phyloP scores from a whole-genome alignment of 306 rosid genomes.

The Cyclanthera cordifolia region DNA sequence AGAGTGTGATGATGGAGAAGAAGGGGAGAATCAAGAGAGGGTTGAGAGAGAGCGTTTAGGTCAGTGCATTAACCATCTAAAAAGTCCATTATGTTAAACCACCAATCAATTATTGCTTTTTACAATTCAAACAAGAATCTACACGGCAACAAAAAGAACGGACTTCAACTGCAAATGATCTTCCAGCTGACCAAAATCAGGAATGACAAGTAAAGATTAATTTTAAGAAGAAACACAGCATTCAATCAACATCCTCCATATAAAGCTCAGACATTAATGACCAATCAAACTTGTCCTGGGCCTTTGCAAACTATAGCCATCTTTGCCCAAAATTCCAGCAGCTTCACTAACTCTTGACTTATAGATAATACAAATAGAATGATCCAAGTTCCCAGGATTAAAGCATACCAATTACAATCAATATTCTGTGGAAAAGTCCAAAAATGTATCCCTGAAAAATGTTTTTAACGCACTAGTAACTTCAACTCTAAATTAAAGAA shows the following conservation, averaged over 20 bases:
- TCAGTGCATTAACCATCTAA: no score
- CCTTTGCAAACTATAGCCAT: neutral
- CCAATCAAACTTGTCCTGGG: neutral
- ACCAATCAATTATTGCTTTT: no score
- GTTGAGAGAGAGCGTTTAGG: no score
- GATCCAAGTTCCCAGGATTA: neutral
- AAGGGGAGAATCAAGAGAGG: no score
- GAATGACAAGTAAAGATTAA: neutral
- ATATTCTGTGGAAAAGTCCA: neutral
- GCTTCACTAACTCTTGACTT: neutral
- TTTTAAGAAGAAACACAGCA: slow-evolving; percentile 1
- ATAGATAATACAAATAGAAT: neutral
- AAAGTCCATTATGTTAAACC: no score
- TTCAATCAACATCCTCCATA: neutral
- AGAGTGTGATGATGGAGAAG: no score
- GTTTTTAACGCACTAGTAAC: neutral
- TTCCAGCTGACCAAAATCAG: neutral
- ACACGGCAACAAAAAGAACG: neutral
- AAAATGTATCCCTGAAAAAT: neutral
- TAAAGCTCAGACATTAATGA: neutral
- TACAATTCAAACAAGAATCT: no score
- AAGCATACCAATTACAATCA: neutral
- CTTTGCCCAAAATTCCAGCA: neutral
- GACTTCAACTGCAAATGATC: neutral
- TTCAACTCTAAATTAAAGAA: slow-evolving; percentile 2